These are phyloP conservation scores for Aspergillus brunneoviolaceus DNA, from an alignment of 2,329 filamentous ascomycete species.

Conservation along the genomic window DNA sequence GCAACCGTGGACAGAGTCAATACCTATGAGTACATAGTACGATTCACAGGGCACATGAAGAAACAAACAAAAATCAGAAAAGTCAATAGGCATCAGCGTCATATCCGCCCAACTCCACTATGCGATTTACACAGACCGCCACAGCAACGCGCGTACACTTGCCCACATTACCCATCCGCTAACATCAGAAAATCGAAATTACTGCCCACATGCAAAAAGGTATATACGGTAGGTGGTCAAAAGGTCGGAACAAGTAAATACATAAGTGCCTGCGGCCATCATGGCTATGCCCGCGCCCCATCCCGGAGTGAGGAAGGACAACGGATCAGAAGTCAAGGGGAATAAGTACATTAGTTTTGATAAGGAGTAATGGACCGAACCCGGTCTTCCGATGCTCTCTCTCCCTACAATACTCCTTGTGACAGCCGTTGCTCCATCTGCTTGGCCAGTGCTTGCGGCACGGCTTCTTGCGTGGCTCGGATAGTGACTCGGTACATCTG, in stretches of 20 bases:
- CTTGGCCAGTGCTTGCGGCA: slow-evolving; percentile 76
- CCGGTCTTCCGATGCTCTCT: no score
- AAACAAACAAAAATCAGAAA: not conserved
- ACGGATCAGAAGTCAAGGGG: not conserved
- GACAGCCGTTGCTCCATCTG: slow-evolving; percentile 83
- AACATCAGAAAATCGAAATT: slow-evolving; percentile 10
- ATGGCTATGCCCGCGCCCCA: no score
- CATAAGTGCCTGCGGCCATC: not conserved
- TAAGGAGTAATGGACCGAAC: no score
- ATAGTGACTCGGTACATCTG: slow-evolving; percentile 96
- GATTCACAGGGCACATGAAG: not conserved
- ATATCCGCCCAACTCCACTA: not conserved
- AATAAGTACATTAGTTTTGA: not conserved
- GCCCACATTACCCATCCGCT: slow-evolving; percentile 1
- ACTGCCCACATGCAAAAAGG: not conserved
- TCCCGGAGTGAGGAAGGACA: not conserved
- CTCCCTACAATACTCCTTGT: slow-evolving; percentile 42
- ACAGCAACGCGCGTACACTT: not conserved
- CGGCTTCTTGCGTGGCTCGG: slow-evolving; percentile 85
- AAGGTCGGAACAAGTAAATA: not conserved
- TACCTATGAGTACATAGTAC: not conserved
- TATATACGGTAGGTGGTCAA: not conserved
- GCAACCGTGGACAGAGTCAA: not conserved
- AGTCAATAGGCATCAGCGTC: not conserved
- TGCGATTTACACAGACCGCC: not conserved